A percentile compares a stretch with the other conserved stretches of the same genome.
Evolutionary conservation across 306 rosid genomes (phyloP).

Genomic region (Lupinus albus): DNA sequence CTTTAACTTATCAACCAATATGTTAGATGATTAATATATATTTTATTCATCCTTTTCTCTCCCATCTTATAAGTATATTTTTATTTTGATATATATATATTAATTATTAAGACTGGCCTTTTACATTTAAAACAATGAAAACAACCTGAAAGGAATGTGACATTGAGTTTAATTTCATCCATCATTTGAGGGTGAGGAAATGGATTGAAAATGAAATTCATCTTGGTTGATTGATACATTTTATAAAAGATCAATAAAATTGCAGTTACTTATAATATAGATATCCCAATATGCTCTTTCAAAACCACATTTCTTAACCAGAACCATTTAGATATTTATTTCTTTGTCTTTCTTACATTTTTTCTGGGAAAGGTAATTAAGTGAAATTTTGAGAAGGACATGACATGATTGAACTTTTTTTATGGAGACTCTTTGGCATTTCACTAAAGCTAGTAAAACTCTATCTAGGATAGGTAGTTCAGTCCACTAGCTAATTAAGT

Average conservation of each 20-base stretch:
- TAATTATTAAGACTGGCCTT: background rate
- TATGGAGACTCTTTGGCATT: slow-evolving; percentile 9
- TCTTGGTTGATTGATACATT: slow-evolving; percentile 7
- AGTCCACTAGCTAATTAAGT: slow-evolving; percentile 1
- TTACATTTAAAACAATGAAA: background rate
- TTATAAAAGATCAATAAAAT: slow-evolving; percentile 19
- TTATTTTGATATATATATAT: background rate
- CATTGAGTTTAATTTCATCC: background rate
- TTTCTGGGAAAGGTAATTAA: background rate
- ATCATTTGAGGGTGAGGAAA: background rate
- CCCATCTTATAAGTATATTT: too few species aligned
- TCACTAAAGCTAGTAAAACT: background rate
- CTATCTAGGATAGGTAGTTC: slow-evolving; percentile 32
- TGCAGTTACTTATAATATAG: background rate
- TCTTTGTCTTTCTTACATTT: slow-evolving; percentile 1
- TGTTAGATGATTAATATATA: too few species aligned
- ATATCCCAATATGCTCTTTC: background rate
- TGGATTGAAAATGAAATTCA: slow-evolving; percentile 34
- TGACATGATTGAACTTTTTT: background rate
- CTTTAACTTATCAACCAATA: too few species aligned
- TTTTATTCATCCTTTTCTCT: background rate
- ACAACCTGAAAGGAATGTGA: slow-evolving; percentile 26
- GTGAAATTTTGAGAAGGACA: slow-evolving; percentile 32
- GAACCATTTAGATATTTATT: background rate
- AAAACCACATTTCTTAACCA: slow-evolving; percentile 17